phyloP scores from a whole-genome alignment of 148 eudicot genomes.

The Polygonum maritimum region DNA sequence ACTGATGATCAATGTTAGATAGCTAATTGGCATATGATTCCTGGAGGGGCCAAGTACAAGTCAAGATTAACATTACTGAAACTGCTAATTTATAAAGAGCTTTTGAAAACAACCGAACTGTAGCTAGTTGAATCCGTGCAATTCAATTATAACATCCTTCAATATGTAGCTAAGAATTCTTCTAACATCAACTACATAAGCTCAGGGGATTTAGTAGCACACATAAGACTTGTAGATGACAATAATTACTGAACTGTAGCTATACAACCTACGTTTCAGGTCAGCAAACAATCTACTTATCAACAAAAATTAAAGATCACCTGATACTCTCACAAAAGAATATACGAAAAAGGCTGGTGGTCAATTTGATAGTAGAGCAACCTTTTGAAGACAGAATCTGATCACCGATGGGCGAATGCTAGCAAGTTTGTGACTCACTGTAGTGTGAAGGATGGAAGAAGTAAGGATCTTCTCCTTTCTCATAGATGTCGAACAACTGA shows the following conservation, averaged over 20 bases:
- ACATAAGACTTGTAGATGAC: too few relatives aligned
- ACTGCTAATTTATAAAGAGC: too few relatives aligned
- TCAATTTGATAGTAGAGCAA: background rate
- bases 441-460: conserved; percentile 20
- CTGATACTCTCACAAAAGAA: background rate
- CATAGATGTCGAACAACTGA: conserved; percentile 63
- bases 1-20: too few relatives aligned
- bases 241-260: background rate
- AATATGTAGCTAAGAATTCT: too few relatives aligned
- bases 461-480: conserved; percentile 43
- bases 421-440: background rate
- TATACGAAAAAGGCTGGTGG: background rate
- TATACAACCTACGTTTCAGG: background rate
- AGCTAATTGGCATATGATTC: too few relatives aligned
- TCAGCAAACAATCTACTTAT: background rate
- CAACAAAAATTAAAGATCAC: background rate
- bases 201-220: too few relatives aligned
- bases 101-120: too few relatives aligned
- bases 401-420: background rate
- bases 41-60: too few relatives aligned
- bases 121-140: too few relatives aligned
- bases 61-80: too few relatives aligned
- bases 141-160: too few relatives aligned
- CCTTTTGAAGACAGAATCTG: background rate
- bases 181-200: too few relatives aligned